Evolutionary conservation across 805 yeast genomes (phyloP).

Genomic region (Pichia exigua): DNA sequence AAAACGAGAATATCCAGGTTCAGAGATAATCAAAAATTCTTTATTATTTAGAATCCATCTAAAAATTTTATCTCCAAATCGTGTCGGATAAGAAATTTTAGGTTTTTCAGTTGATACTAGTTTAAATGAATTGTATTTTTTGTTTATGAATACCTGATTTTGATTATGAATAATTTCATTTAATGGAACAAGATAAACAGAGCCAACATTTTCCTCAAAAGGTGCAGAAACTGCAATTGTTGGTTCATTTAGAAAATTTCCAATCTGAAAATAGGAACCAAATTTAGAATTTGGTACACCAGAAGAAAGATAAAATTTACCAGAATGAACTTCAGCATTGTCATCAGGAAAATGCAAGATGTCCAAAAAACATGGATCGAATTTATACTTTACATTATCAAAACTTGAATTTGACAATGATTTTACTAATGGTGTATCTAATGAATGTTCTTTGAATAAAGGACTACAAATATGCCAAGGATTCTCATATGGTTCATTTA

Average conservation of each 20-base stretch:
- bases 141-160: not conserved
- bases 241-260: slow-evolving; percentile 31
- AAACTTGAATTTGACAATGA: not conserved
- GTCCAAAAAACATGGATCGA: not conserved
- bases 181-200: slow-evolving; percentile 38
- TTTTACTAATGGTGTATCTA: not conserved
- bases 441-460: slow-evolving; percentile 8
- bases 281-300: slow-evolving; percentile 31
- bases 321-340: not conserved
- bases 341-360: not conserved
- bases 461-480: slow-evolving; percentile 32
- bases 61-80: slow-evolving; percentile 38
- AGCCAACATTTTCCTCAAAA: slow-evolving; percentile 35
- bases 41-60: slow-evolving; percentile 22
- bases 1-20: slow-evolving; percentile 44
- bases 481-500: slow-evolving; percentile 13
- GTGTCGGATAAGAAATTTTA: slow-evolving; percentile 19
- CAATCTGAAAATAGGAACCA: slow-evolving; percentile 38
- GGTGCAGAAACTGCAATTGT: slow-evolving; percentile 48
- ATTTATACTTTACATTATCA: not conserved
- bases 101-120: not conserved
- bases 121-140: not conserved
- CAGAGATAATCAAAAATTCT: slow-evolving; percentile 37
- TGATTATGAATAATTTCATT: slow-evolving; percentile 17
- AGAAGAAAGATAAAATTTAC: slow-evolving; percentile 11